Evolutionary conservation across 139 green algal species (phyloP), one percentile per base, ranked within the genome.

Genomic region (Picochlorum sp.): DNA sequence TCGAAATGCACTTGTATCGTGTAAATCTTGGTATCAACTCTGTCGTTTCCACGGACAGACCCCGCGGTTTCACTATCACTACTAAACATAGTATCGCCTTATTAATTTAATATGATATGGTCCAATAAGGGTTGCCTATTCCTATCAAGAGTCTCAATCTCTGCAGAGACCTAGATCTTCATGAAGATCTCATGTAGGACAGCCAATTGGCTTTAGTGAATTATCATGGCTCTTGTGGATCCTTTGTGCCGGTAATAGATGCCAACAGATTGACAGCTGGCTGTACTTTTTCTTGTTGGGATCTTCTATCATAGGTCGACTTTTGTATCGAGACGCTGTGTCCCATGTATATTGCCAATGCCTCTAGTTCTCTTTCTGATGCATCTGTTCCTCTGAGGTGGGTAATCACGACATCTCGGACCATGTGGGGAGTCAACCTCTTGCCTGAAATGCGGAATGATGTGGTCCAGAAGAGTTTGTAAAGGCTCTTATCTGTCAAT

Each of bases 301-400:
- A 69, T 26, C 78, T 73, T 34, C 81, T 63, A 68, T 91, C 85
- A 63, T 91, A 91, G 24, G 71, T 75, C 21, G 23, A 47, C 7
- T 77, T 73, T 68, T 91, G 84, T 73, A 87, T 81, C 6, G 61
- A 56, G 4, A 91, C 11, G 21, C 23, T 70, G 75, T 89, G 83
- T 4, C 81, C 81, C 83, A 90, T 92, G 69, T 90, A 90, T 13
- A 88, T 67, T 0, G 85, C 83, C 24, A 90, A 65, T 8, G 80
- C 75, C 65, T 92, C 84, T 21, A 92, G 69, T 65, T 92, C 75
- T 7, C 63, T 51, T 64, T 88, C 84, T 51, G 28, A 74, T 0
- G 74, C 74, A 50, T 75, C 38, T n/a, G 65, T 62, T 30, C 58
- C 56, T 50, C 75, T 73, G 16, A 79, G 57, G 66, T 73, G 51